Evolutionary conservation across 345 rosid species (phyloP).

Genomic region (Microthlaspi erraticum): DNA sequence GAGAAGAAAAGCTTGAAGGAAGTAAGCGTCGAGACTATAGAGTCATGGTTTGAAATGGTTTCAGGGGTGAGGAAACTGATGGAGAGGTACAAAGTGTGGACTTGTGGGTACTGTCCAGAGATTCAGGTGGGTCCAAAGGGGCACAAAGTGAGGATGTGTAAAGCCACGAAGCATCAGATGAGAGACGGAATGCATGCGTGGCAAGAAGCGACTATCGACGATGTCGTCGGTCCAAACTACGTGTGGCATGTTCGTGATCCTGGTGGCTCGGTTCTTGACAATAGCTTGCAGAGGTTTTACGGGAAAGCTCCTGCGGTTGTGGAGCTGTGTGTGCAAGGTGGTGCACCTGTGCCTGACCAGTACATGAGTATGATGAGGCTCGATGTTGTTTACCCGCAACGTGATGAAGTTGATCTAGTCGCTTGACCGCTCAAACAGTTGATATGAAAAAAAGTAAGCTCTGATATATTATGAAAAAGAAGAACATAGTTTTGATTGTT

Average conservation of each 20-base stretch:
- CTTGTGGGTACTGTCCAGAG: conserved; percentile 84
- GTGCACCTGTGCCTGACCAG: conserved; percentile 72
- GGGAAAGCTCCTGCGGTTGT: conserved; percentile 90
- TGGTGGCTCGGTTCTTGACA: conserved; percentile 57
- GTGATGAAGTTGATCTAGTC: conserved; percentile 82
- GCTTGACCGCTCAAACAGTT: conserved; percentile 47
- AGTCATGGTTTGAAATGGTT: conserved; percentile 73
- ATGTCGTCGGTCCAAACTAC: conserved; percentile 75
- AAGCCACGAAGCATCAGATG: conserved; percentile 79
- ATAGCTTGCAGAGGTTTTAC: conserved; percentile 71
- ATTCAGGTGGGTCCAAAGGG: conserved; percentile 95
- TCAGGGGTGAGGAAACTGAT: conserved; percentile 64
- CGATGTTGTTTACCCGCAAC: conserved; percentile 77
- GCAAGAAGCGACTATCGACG: conserved; percentile 86
- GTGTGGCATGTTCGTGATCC: conserved; percentile 83
- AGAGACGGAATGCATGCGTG: conserved; percentile 85
- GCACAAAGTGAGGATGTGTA: conserved; percentile 86
- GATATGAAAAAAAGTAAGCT: conserved; percentile 9
- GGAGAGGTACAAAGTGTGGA: conserved; percentile 73
- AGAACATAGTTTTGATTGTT: conserved; percentile 29
- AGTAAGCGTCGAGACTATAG: conserved; percentile 58
- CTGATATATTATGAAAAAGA: conserved; percentile 2
- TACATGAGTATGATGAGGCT: conserved; percentile 86
- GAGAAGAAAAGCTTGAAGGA: conserved; percentile 45
- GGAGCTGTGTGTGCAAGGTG: conserved; percentile 78